Base-by-base conservation (phyloP, 164 flowering plant species). In the Kingdonia uniflora region DNA sequence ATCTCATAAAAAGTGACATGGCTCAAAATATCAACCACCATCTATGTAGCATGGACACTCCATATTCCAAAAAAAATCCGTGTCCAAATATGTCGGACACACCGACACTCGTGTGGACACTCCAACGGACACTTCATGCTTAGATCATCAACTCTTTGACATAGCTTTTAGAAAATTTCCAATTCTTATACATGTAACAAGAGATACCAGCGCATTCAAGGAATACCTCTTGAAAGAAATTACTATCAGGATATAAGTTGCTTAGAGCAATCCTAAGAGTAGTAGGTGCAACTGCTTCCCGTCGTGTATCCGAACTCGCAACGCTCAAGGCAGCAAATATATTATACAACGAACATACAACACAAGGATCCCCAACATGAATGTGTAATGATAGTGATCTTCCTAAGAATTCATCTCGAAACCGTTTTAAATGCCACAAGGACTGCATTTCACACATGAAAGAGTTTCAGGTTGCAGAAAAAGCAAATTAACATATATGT, bases 301-400 rank as follows among this genome's bases (percentile, higher is more conserved):
- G 75, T 44, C 68, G 59, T 43, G 59, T 42, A 48, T 80, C 95
- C 25, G 68, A 62, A 24, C 92, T 69, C 55, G 86, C 80, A 59
- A 41, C 21, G 66, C 73, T 72, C 66, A 94, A 60, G 53, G 96
- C 88, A 59, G 68, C 68, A 59, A 94, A 84, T 51, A 94, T 81
- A 55, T 82, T 85, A 76, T 76, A 73, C 23, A 94, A 67, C 33
- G 95, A 95, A 77, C 99, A 94, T 38, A 81, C 73, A 52, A 84
- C 97, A 74, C 99, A 94, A 47, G 97, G 99, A 70, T 82, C 85
- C 49, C 97, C 99, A 35, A 84, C 86, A 74, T 94, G 99, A 66
- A 65, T 62, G 62, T 94, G 99, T 58, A 68, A 72, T 23, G 76
- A 68, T 19, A 67, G 52, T 64, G 95, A 76, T 44, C 73, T 84